Conservation (phyloP, 2,329 filamentous ascomycete species). For the Epicoccum sorghinum region DNA sequence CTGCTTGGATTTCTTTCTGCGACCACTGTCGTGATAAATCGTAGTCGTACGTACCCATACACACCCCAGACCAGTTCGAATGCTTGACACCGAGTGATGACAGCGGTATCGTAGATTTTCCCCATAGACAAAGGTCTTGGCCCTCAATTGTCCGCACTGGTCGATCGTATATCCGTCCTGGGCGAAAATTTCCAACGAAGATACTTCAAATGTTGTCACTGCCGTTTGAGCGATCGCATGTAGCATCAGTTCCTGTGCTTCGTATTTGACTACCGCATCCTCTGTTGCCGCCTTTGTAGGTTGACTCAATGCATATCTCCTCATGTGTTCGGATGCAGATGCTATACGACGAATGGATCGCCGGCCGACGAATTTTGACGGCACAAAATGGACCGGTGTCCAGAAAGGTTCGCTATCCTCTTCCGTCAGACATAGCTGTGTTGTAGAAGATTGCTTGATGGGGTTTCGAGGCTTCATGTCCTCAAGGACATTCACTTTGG, state of each 20-base stretch:
- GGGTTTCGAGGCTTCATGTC: neutral
- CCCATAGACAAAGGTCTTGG: slow-evolving; percentile 18
- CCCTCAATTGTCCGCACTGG: slow-evolving; percentile 11
- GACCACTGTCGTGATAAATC: neutral
- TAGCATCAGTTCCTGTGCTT: slow-evolving; percentile 15
- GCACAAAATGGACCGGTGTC: too few relatives aligned
- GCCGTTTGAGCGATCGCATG: slow-evolving; percentile 16
- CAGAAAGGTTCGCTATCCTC: neutral
- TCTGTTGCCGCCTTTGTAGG: neutral
- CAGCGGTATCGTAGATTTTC: slow-evolving; percentile 9
- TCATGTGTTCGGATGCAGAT: neutral
- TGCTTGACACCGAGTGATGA: slow-evolving; percentile 2
- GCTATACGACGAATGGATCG: neutral
- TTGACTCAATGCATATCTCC: neutral
- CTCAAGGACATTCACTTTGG: neutral
- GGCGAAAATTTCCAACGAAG: slow-evolving; percentile 20
- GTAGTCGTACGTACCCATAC: slow-evolving; percentile 16
- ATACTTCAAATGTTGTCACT: slow-evolving; percentile 14
- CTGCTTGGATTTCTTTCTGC: neutral
- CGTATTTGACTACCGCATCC: neutral
- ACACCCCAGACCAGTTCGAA: slow-evolving; percentile 10
- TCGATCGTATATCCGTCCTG: slow-evolving; percentile 21
- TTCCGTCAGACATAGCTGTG: too few relatives aligned
- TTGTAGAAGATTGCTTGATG: neutral
- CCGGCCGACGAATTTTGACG: neutral